These are phyloP conservation scores for Candida germanica DNA, from an alignment of 805 yeast genomes.

Conservation along the genomic window DNA sequence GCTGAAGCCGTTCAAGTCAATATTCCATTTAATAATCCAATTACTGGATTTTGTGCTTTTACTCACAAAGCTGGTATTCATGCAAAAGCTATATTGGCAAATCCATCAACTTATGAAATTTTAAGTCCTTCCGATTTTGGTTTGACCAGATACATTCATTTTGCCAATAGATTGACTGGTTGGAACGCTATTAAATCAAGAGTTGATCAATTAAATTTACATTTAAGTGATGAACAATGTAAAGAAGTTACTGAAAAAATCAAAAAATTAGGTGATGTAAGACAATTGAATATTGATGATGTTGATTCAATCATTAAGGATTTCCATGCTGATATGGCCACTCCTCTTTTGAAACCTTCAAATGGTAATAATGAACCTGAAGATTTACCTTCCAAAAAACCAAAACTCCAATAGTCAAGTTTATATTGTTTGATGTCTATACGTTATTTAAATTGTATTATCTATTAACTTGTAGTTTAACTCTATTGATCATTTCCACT, in stretches of 20 bases:
- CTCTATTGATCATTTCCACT: no score
- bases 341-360: constrained; percentile 21
- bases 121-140: constrained; percentile 58
- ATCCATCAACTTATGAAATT: constrained; percentile 62
- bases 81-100: constrained; percentile 60
- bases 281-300: constrained; percentile 58
- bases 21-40: constrained; percentile 60
- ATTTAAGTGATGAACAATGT: constrained; percentile 54
- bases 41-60: constrained; percentile 63
- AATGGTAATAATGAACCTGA: constrained; percentile 6
- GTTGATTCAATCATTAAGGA: constrained; percentile 59
- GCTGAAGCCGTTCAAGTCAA: constrained; percentile 59
- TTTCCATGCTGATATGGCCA: constrained; percentile 44
- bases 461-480: background rate
- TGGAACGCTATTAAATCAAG: constrained; percentile 63
- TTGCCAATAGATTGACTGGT: constrained; percentile 59
- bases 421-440: background rate
- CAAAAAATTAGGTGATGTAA: constrained; percentile 56
- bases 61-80: constrained; percentile 65
- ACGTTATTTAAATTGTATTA: background rate
- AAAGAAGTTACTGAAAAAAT: constrained; percentile 54
- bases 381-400: constrained; percentile 10
- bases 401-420: constrained; percentile 17
- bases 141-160: constrained; percentile 58
- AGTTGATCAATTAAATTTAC: constrained; percentile 57